Evolutionary conservation across 2,329 filamentous ascomycete species (phyloP).

Genomic region (Penicillium sp.): DNA sequence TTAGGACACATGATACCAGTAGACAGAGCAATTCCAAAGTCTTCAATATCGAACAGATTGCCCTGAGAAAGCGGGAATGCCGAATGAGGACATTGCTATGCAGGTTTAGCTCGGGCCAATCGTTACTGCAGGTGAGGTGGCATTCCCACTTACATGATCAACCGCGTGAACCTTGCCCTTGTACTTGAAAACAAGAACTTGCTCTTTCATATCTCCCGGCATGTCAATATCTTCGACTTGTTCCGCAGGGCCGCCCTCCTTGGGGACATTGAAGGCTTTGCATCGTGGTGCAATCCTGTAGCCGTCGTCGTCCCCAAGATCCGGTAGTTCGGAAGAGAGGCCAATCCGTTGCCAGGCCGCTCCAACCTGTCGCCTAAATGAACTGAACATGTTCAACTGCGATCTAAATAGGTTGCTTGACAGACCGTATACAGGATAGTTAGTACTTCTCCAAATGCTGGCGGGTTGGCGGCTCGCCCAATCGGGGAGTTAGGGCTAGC

Average conservation of each 20-base stretch:
- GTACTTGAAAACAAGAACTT: constrained; percentile 69
- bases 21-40: constrained; percentile 60
- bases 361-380: constrained; percentile 17
- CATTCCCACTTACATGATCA: constrained; percentile 60
- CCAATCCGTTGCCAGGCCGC: constrained; percentile 60
- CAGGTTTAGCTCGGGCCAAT: constrained; percentile 5
- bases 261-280: constrained; percentile 61
- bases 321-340: constrained; percentile 59
- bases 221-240: constrained; percentile 36
- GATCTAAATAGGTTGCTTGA: too few species aligned
- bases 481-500: constrained; percentile 33
- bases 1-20: constrained; percentile 69
- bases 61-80: constrained; percentile 68
- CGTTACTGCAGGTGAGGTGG: not conserved
- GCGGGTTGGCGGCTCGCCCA: constrained; percentile 17
- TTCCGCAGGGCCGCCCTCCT: constrained; percentile 33
- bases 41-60: constrained; percentile 70
- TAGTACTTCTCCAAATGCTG: too few species aligned
- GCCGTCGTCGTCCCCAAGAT: constrained; percentile 48
- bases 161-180: constrained; percentile 68
- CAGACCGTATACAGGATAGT: too few species aligned
- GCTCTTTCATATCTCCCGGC: constrained; percentile 55
- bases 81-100: constrained; percentile 68
- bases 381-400: not conserved
- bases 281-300: constrained; percentile 57